Base-by-base conservation (phyloP, 208 protist species). In the Sergeia podlipaevii region DNA sequence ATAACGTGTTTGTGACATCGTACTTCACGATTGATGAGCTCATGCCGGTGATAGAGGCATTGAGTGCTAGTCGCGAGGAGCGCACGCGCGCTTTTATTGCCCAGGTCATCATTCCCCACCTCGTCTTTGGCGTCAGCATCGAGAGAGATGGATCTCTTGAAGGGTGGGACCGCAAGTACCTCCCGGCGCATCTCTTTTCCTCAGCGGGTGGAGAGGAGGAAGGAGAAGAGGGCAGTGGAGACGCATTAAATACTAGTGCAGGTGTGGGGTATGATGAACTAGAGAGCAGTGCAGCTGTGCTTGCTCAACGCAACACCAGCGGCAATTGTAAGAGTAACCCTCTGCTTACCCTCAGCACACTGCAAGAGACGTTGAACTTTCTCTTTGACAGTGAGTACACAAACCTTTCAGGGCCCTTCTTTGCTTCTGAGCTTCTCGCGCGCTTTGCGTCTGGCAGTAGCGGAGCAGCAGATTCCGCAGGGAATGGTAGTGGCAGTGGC, bases 101-200 rank as follows among this genome's bases (percentile, higher is more conserved):
- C 24, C 62, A 89, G 47, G 78, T 93, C 6, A 64, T 93, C 18
- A 44, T 93, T 20, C 85, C 85, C 24, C 80, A 76, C 34, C 21
- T 93, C 20, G 72, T 70, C 59, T 87, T 84, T 33, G 85, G 85
- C 51, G 71, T 85, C 0, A 33, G 51, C 13, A 65, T 89, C 1
- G 73, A 89, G 60, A 36, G 48, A 20, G 70, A 53, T 42, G 32
- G 73, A 20, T 65, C 73, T 2, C 42, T 81, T 26, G 63, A 75
- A 32, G 68, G 77, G 13, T 90, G 82, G 82, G 71, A 74, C 15
- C 10, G 43, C 29, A 77, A 79, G 63, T 90, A 72, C 33, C 44
- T 86, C 8, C 65, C 58, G 3, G 50, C 47, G 4, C 56, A 41
- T 10, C n/a, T 26, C 4, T 17, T 32, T 27, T 27, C 47, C 4